Base-by-base conservation (phyloP, 2,329 filamentous ascomycete species). In the Clarireedia paspali region DNA sequence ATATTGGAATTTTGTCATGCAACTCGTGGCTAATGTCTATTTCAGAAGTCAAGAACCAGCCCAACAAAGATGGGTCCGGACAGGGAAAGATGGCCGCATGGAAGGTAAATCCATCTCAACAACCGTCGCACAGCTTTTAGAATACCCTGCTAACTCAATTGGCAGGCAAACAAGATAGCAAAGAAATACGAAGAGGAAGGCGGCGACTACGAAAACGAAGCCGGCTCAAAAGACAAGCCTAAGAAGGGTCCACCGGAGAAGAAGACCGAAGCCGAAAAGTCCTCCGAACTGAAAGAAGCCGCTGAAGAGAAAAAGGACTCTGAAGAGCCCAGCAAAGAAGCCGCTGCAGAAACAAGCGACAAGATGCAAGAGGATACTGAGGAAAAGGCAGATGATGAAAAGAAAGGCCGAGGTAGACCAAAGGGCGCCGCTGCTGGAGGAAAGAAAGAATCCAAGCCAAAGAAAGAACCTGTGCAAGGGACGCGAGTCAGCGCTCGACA, bases 51-150 rank as follows among this genome's bases (percentile, higher is more conserved):
- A 75, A 75, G 62, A 66, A 71, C 50, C 68, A 75, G 57, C 65
- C 72, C 5, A 75, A 76, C 55, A 74, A 75, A 58, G 72, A 74
- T 60, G 73, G 74, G 10, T 60, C 69, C 34, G 74, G 74, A n/a
- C 74, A 75, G 60, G 73, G 73, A 4, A 68, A 75, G 61, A 73
- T 72, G 74, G 72, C 71, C 50, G 74, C 73, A 45, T 76, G 74
- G 74, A 76, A 75, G 69, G 73, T 64, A 50, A 39, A 51, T 52
- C 30, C 23, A 20, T 12, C 23, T 23, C 47, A 12, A 36, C n/a
- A 3, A 10, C n/a, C 9, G 14, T 26, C 44, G 44, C n/a, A 23
- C 6, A 49, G 12, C 23, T 24, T 38, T 2, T 9, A 5, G 14
- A 15, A 17, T n/a, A 5, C 20, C 23, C 20, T 12, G n/a, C 49